Percentiles rank a stretch among this genome's conserved stretches.
Conservation (phyloP, 2,329 filamentous ascomycete species). For the Scorias spongiosa region DNA sequence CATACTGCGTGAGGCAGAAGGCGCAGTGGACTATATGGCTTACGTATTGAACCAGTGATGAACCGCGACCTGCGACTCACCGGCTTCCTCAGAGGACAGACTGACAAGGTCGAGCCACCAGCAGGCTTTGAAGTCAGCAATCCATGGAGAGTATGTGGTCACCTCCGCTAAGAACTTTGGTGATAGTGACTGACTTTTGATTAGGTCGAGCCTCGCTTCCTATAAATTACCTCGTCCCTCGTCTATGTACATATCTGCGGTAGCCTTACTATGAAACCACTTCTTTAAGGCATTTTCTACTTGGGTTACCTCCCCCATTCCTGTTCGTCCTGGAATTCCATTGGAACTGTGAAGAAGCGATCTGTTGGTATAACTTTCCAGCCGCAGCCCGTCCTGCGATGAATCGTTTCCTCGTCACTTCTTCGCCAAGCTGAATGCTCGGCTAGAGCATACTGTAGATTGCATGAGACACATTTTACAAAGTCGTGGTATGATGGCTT, state of each 20-base stretch:
- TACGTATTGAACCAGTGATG: slow-evolving; percentile 40
- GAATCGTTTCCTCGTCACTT: too few relatives aligned
- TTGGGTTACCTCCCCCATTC: too few relatives aligned
- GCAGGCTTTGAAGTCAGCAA: slow-evolving; percentile 52
- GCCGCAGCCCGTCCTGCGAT: too few relatives aligned
- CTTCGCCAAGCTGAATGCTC: too few relatives aligned
- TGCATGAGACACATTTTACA: too few relatives aligned
- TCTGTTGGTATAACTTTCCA: too few relatives aligned
- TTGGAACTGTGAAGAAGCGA: too few relatives aligned
- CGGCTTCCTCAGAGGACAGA: slow-evolving; percentile 45
- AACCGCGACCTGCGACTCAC: slow-evolving; percentile 49
- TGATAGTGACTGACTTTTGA: neutral
- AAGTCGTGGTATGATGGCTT: too few relatives aligned
- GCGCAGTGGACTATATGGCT: neutral
- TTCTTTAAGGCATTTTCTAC: too few relatives aligned
- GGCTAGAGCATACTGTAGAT: too few relatives aligned
- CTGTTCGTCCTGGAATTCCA: too few relatives aligned
- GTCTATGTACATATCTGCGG: neutral
- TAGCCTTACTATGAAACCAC: neutral
- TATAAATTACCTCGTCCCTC: neutral
- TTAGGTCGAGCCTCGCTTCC: slow-evolving; percentile 2
- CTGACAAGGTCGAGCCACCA: slow-evolving; percentile 42
- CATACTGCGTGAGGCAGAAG: neutral
- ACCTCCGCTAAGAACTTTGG: neutral
- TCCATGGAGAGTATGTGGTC: slow-evolving; percentile 45